Percentiles rank a stretch among this genome's conserved stretches.
phyloP scores from a whole-genome alignment of 495 filamentous ascomycete species.

The Aspergillus haitiensis region DNA sequence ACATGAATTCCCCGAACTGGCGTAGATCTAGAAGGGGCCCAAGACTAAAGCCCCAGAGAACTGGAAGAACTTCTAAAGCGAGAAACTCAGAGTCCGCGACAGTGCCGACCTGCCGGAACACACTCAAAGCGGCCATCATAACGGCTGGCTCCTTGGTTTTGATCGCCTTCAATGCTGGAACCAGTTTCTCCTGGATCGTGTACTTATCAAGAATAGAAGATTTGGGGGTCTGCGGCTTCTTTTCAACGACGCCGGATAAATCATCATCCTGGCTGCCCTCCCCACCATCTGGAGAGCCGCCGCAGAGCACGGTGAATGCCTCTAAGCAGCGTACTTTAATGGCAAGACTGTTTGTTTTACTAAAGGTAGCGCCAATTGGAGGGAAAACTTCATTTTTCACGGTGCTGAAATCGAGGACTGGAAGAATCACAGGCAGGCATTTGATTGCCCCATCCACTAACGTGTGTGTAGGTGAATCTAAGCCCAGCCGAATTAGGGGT shows the following conservation, averaged over 20 bases:
- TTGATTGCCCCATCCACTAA: slow-evolving; percentile 82
- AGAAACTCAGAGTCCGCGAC: slow-evolving; percentile 90
- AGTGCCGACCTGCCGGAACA: slow-evolving; percentile 77
- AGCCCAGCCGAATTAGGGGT: slow-evolving; percentile 73
- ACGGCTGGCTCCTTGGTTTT: slow-evolving; percentile 98
- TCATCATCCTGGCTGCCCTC: slow-evolving; percentile 57
- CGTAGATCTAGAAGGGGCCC: slow-evolving; percentile 82
- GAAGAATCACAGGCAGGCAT: slow-evolving; percentile 69
- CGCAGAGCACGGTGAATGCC: slow-evolving; percentile 86
- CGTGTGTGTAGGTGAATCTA: slow-evolving; percentile 86
- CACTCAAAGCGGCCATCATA: slow-evolving; percentile 88
- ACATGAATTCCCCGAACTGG: slow-evolving; percentile 89
- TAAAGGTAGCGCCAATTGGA: slow-evolving; percentile 83
- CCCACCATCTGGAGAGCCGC: slow-evolving; percentile 53
- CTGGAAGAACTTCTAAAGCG: slow-evolving; percentile 83
- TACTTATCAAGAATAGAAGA: slow-evolving; percentile 90
- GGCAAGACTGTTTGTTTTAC: slow-evolving; percentile 83
- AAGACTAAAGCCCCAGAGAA: slow-evolving; percentile 88
- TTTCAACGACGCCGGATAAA: slow-evolving; percentile 61
- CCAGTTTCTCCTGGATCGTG: slow-evolving; percentile 93
- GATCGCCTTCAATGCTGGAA: slow-evolving; percentile 86
- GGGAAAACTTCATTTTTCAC: slow-evolving; percentile 96
- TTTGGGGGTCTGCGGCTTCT: slow-evolving; percentile 54
- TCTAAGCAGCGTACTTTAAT: slow-evolving; percentile 92
- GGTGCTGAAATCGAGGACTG: slow-evolving; percentile 88